Percentiles rank a stretch among this genome's conserved stretches.
Conservation (phyloP, 495 filamentous ascomycete species). For the Penicillium coffeae region DNA sequence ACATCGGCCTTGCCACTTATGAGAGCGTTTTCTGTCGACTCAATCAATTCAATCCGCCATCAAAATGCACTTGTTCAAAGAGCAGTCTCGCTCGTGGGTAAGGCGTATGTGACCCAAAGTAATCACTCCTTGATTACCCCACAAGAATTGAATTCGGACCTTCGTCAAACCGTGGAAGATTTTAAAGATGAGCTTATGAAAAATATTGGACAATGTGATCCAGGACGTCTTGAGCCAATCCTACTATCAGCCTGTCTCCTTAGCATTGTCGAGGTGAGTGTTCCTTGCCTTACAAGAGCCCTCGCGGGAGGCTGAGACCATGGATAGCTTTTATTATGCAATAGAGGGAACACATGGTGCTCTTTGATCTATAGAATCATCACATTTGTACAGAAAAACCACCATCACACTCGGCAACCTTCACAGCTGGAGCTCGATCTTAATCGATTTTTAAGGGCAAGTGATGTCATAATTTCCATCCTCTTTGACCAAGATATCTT, state of each 20-base stretch:
- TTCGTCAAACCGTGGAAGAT: background rate
- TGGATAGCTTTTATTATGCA: background rate
- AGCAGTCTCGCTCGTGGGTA: background rate
- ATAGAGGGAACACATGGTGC: background rate
- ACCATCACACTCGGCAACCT: background rate
- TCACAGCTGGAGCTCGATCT: background rate
- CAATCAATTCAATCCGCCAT: background rate
- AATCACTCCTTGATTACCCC: background rate
- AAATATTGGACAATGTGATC: background rate
- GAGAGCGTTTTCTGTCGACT: background rate
- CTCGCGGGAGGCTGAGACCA: background rate
- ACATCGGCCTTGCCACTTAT: background rate
- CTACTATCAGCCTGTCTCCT: background rate
- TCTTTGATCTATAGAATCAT: background rate
- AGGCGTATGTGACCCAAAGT: background rate
- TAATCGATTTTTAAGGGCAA: background rate
- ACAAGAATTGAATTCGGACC: background rate
- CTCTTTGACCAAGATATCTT: background rate
- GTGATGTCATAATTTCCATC: background rate
- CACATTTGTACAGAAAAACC: background rate
- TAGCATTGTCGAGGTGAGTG: background rate
- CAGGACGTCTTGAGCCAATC: background rate
- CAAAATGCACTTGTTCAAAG: background rate
- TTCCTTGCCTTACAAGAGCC: background rate
- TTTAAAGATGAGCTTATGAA: background rate